These are phyloP conservation scores for Cyberlindnera xishuangbannaensis DNA, from an alignment of 805 yeast species.

Conservation along the genomic window DNA sequence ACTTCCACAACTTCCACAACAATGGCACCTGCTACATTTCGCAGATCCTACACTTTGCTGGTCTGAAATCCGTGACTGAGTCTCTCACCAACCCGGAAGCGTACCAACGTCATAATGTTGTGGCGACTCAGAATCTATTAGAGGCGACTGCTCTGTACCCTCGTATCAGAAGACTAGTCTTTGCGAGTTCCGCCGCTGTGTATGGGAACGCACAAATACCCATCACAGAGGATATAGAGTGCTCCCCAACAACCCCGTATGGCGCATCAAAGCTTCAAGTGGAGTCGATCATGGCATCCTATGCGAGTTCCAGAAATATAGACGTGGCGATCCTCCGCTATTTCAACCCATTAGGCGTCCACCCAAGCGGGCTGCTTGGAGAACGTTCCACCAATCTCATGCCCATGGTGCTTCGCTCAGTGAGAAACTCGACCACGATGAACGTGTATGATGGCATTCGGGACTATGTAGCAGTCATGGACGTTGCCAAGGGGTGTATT, in stretches of 20 bases:
- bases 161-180: slow-evolving; percentile 49
- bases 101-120: slow-evolving; percentile 64
- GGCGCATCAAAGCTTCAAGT: slow-evolving; percentile 66
- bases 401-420: slow-evolving; percentile 42
- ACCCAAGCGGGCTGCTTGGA: slow-evolving; percentile 73
- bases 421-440: slow-evolving; percentile 47
- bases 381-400: slow-evolving; percentile 78
- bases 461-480: slow-evolving; percentile 78
- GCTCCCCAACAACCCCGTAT: slow-evolving; percentile 69
- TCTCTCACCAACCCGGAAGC: slow-evolving; percentile 59
- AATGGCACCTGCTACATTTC: slow-evolving; percentile 7
- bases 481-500: slow-evolving; percentile 71
- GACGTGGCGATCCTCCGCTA: slow-evolving; percentile 56
- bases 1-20: slow-evolving; percentile 6
- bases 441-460: slow-evolving; percentile 73
- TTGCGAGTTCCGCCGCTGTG: slow-evolving; percentile 77
- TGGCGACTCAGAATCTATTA: slow-evolving; percentile 56
- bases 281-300: slow-evolving; percentile 36
- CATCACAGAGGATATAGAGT: slow-evolving; percentile 46
- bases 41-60: slow-evolving; percentile 61
- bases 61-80: slow-evolving; percentile 80
- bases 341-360: slow-evolving; percentile 85
- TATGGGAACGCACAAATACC: slow-evolving; percentile 77
- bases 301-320: slow-evolving; percentile 42
- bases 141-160: slow-evolving; percentile 37